Evolutionary conservation across 805 yeast genomes (phyloP).

Genomic region (Cyberlindnera mississippiensis): DNA sequence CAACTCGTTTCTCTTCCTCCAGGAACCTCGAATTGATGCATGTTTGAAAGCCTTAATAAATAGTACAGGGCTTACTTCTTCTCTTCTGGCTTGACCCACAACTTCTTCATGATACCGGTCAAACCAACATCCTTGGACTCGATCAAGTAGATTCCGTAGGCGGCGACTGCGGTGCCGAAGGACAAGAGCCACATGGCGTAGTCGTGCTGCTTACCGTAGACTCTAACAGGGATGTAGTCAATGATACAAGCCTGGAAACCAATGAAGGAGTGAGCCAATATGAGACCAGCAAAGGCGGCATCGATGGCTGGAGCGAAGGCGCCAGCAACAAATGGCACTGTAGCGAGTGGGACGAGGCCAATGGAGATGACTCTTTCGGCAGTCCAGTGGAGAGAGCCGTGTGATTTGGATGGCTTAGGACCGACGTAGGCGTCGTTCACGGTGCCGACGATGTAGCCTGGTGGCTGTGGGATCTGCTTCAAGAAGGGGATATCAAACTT

Average conservation of each 20-base stretch:
- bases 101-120: conserved; percentile 41
- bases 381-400: conserved; percentile 94
- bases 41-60: not conserved
- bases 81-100: conserved; percentile 48
- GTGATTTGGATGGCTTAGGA: conserved; percentile 59
- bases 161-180: conserved; percentile 59
- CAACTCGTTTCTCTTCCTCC: too few relatives aligned
- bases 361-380: conserved; percentile 71
- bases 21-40: not conserved
- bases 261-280: conserved; percentile 75
- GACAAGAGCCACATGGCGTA: conserved; percentile 56
- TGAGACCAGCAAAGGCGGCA: conserved; percentile 58
- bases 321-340: conserved; percentile 75
- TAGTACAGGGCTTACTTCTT: conserved; percentile 10
- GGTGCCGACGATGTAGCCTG: conserved; percentile 88
- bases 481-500: conserved; percentile 43
- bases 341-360: conserved; percentile 70
- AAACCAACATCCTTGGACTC: conserved; percentile 68
- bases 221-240: conserved; percentile 75
- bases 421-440: conserved; percentile 82
- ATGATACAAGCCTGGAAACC: conserved; percentile 90
- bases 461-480: conserved; percentile 71
- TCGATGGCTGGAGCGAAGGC: conserved; percentile 67
- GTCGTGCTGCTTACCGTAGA: conserved; percentile 61
- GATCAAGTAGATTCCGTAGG: conserved; percentile 67